Evolutionary conservation across 306 rosid species (phyloP).

Genomic region (Senna siamea): DNA sequence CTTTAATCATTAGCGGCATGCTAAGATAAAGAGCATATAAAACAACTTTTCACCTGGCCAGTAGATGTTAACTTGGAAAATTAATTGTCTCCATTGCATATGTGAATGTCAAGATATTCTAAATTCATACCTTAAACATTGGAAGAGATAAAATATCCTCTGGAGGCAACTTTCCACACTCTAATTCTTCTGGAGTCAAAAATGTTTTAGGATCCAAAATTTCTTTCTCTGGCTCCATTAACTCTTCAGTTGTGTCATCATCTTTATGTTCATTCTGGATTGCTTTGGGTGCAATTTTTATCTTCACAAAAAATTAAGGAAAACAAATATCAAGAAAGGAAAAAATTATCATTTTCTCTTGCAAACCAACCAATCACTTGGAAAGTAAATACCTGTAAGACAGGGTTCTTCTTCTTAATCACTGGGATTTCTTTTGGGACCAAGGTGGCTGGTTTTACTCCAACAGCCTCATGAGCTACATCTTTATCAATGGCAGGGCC

Average conservation of each 20-base stretch:
- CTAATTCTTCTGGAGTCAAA: conserved; percentile 74
- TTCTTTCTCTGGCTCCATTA: conserved; percentile 60
- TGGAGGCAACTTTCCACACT: conserved; percentile 77
- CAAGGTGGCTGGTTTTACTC: conserved; percentile 76
- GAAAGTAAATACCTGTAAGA: conserved; percentile 64
- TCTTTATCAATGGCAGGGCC: conserved; percentile 94
- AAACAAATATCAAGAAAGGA: conserved; percentile 18
- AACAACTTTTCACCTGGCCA: conserved; percentile 5
- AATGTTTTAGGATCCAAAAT: conserved; percentile 52
- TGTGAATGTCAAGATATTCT: conserved; percentile 11
- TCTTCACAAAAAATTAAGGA: conserved; percentile 58
- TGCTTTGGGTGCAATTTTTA: conserved; percentile 69
- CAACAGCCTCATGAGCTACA: conserved; percentile 89
- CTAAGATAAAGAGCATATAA: conserved; percentile 4
- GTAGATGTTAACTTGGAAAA: conserved; percentile 7
- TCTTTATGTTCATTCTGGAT: conserved; percentile 55
- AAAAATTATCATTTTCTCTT: conserved; percentile 20
- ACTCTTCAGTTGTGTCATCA: conserved; percentile 46
- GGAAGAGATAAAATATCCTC: conserved; percentile 93
- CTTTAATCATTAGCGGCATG: not conserved
- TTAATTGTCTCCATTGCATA: too few species aligned
- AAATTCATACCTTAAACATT: conserved; percentile 79
- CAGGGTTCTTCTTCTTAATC: conserved; percentile 78
- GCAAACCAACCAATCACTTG: conserved; percentile 31
- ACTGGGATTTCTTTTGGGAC: conserved; percentile 88